These are phyloP conservation scores for Dalbergia oliveri DNA, from an alignment of 306 rosid species.

Conservation along the genomic window DNA sequence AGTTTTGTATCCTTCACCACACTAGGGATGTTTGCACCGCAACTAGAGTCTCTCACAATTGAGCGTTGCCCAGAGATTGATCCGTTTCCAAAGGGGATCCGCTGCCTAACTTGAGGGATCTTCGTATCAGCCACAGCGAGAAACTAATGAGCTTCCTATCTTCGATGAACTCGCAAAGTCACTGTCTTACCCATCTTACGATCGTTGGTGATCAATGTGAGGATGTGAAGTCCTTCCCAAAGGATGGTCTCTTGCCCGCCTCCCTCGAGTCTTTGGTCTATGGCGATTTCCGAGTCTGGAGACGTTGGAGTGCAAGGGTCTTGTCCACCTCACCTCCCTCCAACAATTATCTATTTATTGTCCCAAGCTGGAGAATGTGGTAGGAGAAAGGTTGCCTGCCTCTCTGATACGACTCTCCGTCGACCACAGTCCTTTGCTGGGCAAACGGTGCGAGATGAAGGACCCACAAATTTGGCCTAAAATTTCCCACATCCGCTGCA, in stretches of 20 bases:
- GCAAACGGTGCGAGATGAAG: neutral
- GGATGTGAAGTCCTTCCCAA: neutral
- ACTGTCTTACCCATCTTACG: neutral
- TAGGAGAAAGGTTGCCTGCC: constrained; percentile 34
- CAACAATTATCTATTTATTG: neutral
- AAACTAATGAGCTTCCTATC: neutral
- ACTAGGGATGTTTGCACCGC: constrained; percentile 4
- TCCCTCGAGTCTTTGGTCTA: neutral
- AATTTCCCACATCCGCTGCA: neutral
- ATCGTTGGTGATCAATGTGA: neutral
- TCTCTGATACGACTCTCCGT: neutral
- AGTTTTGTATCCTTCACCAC: neutral
- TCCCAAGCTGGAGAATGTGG: constrained; percentile 10
- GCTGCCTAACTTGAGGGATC: neutral
- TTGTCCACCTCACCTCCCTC: constrained; percentile 34
- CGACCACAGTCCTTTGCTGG: neutral
- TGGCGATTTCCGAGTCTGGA: neutral
- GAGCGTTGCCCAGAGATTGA: neutral
- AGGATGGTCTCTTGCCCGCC: constrained; percentile 22
- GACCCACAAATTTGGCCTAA: neutral
- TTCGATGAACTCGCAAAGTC: neutral
- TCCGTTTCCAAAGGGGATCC: neutral
- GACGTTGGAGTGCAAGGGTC: constrained; percentile 18
- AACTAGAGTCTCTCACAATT: neutral
- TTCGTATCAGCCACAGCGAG: neutral